Conservation (phyloP, 768 basidiomycete genomes). For the Phlegmacium glaucopus region DNA sequence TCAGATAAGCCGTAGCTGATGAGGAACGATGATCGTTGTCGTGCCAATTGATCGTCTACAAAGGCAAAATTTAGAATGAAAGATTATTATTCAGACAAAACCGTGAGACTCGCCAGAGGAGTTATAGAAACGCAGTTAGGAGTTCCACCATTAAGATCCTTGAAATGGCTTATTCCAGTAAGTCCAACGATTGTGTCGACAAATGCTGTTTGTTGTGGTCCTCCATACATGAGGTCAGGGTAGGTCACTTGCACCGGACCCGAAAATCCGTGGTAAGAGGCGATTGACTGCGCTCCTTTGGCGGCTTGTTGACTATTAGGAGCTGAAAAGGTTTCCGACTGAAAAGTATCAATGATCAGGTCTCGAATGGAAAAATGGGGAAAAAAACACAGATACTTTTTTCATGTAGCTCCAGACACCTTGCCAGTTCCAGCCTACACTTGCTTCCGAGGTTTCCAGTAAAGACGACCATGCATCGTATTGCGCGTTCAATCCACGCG, state of each 20-base stretch:
- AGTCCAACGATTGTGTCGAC: conserved; percentile 41
- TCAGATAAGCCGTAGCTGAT: conserved; percentile 50
- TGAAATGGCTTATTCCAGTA: conserved; percentile 44
- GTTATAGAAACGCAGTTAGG: conserved; percentile 56
- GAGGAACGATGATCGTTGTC: conserved; percentile 51
- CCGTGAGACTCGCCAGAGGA: conserved; percentile 35
- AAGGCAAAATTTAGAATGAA: not conserved
- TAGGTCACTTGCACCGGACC: conserved; percentile 56
- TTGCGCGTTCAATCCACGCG: conserved; percentile 40
- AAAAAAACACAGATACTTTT: conserved; percentile 27
- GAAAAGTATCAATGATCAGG: no score
- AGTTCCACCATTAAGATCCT: conserved; percentile 53
- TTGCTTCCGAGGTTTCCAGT: conserved; percentile 35
- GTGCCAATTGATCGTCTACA: conserved; percentile 44
- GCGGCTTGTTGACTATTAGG: conserved; percentile 42
- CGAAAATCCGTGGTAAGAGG: conserved; percentile 45
- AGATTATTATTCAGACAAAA: not conserved
- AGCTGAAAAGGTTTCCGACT: conserved; percentile 47
- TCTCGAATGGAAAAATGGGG: not conserved
- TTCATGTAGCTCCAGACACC: conserved; percentile 44
- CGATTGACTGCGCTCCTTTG: conserved; percentile 44
- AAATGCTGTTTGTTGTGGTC: conserved; percentile 50
- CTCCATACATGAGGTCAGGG: conserved; percentile 53
- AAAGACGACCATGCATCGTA: conserved; percentile 41
- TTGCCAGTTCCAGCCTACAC: conserved; percentile 46